phyloP scores from a whole-genome alignment of 2,329 filamentous ascomycete species.

The Nothophaeocryptopus gaeumannii region DNA sequence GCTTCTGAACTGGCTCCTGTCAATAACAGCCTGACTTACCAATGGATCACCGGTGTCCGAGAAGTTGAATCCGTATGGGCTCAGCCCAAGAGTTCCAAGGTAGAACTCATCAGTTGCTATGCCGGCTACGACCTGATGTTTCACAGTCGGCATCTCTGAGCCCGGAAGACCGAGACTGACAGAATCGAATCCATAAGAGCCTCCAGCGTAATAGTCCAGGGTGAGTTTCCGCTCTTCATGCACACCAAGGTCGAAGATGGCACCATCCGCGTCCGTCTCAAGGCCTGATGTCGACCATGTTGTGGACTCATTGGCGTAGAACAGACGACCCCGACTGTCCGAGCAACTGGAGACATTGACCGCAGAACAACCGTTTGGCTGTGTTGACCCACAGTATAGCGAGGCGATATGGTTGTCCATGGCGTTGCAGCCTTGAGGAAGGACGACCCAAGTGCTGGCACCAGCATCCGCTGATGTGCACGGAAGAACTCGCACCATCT shows the following conservation, averaged over 20 bases:
- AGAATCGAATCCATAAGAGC: conserved; percentile 5
- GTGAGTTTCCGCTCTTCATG: conserved; percentile 24
- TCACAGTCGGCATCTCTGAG: conserved; percentile 12
- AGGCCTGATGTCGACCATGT: conserved; percentile 1
- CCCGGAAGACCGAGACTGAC: conserved; percentile 6
- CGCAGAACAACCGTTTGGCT: too few species aligned
- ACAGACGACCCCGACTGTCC: not conserved
- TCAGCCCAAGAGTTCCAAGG: conserved; percentile 40
- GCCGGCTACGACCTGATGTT: conserved; percentile 21
- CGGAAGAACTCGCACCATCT: conserved; percentile 24
- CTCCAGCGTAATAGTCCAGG: conserved; percentile 15
- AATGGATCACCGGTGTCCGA: conserved; percentile 29
- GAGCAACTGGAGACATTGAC: conserved; percentile 10
- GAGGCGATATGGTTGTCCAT: conserved; percentile 16
- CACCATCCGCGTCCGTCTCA: not conserved
- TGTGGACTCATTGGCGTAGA: conserved; percentile 3
- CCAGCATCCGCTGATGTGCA: conserved; percentile 24
- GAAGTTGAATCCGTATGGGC: conserved; percentile 40
- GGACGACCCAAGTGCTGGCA: conserved; percentile 22
- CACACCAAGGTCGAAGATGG: conserved; percentile 24
- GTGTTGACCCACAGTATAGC: too few species aligned
- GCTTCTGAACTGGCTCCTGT: conserved; percentile 21
- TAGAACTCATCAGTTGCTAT: conserved; percentile 33
- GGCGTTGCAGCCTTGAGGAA: conserved; percentile 26
- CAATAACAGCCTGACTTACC: too few species aligned